Evolutionary conservation across 371 early-diverging fungal species (phyloP).

Genomic region (Haplosporangium sp.): DNA sequence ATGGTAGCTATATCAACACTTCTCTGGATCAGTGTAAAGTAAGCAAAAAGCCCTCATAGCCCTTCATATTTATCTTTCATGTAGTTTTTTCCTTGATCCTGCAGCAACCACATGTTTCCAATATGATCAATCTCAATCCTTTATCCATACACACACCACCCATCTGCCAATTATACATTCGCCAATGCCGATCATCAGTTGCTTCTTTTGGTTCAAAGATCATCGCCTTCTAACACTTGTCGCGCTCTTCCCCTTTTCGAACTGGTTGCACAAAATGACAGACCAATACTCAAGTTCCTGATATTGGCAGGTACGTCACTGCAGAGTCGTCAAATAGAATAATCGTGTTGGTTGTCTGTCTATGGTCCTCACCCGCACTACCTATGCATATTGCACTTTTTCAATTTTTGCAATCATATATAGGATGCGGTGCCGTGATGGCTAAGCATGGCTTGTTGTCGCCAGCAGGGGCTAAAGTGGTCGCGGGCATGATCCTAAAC

Average conservation of each 20-base stretch:
- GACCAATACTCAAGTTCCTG: constrained; percentile 53
- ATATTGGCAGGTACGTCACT: constrained; percentile 35
- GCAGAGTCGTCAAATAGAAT: neutral
- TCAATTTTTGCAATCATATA: neutral
- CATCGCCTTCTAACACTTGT: no score
- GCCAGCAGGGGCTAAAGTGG: constrained; percentile 46
- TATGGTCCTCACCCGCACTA: neutral
- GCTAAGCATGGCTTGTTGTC: constrained; percentile 48
- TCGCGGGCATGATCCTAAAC: constrained; percentile 48
- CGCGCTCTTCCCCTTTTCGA: no score
- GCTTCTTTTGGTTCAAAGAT: no score
- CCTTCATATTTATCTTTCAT: neutral
- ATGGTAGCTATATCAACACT: constrained; percentile 42
- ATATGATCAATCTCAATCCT: no score
- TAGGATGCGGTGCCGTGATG: constrained; percentile 55
- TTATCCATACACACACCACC: neutral
- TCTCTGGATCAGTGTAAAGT: constrained; percentile 52
- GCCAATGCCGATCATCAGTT: no score
- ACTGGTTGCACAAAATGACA: constrained; percentile 4
- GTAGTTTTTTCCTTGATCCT: neutral
- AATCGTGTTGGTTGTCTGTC: neutral
- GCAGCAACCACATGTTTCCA: no score
- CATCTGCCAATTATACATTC: no score
- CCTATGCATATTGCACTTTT: no score
- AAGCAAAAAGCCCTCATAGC: constrained; percentile 5